Evolutionary conservation across 805 yeast genomes (phyloP), one percentile per base, ranked within the genome.

Genomic region (Cyberlindnera maritima): DNA sequence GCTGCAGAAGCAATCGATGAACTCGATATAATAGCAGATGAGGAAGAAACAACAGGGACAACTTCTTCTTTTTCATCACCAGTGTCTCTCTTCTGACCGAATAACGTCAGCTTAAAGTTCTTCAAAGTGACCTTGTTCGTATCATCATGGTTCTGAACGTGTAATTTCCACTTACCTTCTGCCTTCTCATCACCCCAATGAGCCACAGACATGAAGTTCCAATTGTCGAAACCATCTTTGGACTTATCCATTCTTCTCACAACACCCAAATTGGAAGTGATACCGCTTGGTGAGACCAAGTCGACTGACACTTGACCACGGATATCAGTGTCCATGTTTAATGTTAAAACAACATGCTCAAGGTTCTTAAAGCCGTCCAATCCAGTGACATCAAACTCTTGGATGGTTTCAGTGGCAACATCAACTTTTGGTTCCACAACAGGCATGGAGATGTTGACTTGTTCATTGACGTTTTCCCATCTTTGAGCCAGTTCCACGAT

Each of bases 131-230:
- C 64, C 2, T 62, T 60, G 46, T 70, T 68, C 1, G 59, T 65
- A 8, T 64, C 70, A 17, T 62, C 65, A 33, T 68, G 66, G 41
- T 77, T 75, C n/a, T 63, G 59, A 2, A 91, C 91, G 53, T 75
- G 79, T 17, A 94, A 57, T 32, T 66, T 80, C 99, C 99, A 94
- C 5, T 76, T 80, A 11, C 99, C 99, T 21, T 66, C 66, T 2
- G 91, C 92, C 2, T 61, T 41, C 56, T 85, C 91, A 64, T 92
- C 97, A 34, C 97, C 97, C 97, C 98, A 94, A 64, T 94, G 98
- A 1, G 96, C 97, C n/a, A 94, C 98, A 11, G 92, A 79, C 88
- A 91, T 88, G 61, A 94, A 94, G 1, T 88, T 86, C 99, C 99
- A 94, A 55, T 85, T 74, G 5, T 62, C 57, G 54, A 88, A 85